Percentiles rank a stretch among this genome's conserved stretches.
Evolutionary conservation across 108 stramenopile genomes (phyloP).

Genomic region (Cyclotella distinguenda): DNA sequence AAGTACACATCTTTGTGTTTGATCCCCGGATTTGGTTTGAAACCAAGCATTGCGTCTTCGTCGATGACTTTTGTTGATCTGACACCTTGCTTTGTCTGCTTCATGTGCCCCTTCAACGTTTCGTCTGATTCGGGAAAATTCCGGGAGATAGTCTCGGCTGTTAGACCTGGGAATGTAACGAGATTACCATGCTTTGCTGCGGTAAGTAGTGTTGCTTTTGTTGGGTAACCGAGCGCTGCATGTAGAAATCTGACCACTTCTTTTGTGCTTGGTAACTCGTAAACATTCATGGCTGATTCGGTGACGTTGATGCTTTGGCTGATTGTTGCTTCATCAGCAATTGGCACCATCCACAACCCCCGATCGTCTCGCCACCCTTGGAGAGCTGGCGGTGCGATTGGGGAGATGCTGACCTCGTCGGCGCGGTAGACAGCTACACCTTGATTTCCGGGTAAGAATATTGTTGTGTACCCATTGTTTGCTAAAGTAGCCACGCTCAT

Average conservation of each 20-base stretch:
- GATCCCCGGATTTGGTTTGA: neutral
- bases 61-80: conserved; percentile 17
- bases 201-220: conserved; percentile 12
- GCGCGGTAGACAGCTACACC: conserved; percentile 7
- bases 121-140: conserved; percentile 21
- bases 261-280: neutral
- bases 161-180: conserved; percentile 16
- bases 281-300: neutral
- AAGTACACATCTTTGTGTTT: conserved; percentile 18
- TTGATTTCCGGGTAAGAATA: conserved; percentile 7
- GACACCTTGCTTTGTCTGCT: conserved; percentile 5
- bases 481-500: conserved; percentile 8
- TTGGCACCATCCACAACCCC: neutral
- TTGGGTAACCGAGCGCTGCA: conserved; percentile 14
- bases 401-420: neutral
- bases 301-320: neutral
- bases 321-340: neutral
- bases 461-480: conserved; percentile 8
- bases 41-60: neutral
- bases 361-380: neutral
- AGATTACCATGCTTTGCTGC: conserved; percentile 8
- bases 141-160: neutral
- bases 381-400: neutral
- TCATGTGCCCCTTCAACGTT: conserved; percentile 30
- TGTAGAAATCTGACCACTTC: conserved; percentile 20